Percentiles rank a stretch among this genome's conserved stretches.
phyloP scores from a whole-genome alignment of 192 early-diverging fungal species.

The Coemansia sp. region DNA sequence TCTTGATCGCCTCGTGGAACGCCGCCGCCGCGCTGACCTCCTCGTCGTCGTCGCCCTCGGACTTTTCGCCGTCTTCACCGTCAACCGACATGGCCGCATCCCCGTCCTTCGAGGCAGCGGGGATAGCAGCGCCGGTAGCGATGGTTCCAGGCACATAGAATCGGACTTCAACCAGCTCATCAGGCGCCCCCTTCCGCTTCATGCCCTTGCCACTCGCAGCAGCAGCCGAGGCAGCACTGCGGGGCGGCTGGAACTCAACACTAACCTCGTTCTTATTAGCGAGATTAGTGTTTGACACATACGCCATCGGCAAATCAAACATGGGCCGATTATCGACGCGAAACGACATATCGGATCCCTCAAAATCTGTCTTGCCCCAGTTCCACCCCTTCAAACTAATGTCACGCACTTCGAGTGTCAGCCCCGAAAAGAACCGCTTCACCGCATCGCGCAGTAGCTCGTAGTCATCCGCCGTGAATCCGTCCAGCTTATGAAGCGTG shows the following conservation, averaged over 20 bases:
- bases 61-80: conserved; percentile 17
- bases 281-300: conserved; percentile 85
- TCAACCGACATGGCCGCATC: conserved; percentile 56
- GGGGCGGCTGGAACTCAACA: conserved; percentile 82
- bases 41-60: conserved; percentile 62
- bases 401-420: conserved; percentile 81
- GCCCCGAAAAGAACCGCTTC: conserved; percentile 70
- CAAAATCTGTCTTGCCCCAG: conserved; percentile 92
- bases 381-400: conserved; percentile 93
- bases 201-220: conserved; percentile 39
- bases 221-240: conserved; percentile 9
- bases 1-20: conserved; percentile 92
- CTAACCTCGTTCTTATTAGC: conserved; percentile 91
- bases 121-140: conserved; percentile 45
- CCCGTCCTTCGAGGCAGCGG: conserved; percentile 20
- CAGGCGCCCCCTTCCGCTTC: conserved; percentile 62
- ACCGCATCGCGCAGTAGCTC: conserved; percentile 78
- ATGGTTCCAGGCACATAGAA: conserved; percentile 91
- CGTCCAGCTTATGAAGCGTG: conserved; percentile 84
- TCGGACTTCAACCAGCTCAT: conserved; percentile 88
- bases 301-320: conserved; percentile 89
- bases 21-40: conserved; percentile 70
- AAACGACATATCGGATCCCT: conserved; percentile 80
- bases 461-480: conserved; percentile 78
- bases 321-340: conserved; percentile 77